Conservation (phyloP, 768 basidiomycete genomes). For the Boletus subcaerulescens region DNA sequence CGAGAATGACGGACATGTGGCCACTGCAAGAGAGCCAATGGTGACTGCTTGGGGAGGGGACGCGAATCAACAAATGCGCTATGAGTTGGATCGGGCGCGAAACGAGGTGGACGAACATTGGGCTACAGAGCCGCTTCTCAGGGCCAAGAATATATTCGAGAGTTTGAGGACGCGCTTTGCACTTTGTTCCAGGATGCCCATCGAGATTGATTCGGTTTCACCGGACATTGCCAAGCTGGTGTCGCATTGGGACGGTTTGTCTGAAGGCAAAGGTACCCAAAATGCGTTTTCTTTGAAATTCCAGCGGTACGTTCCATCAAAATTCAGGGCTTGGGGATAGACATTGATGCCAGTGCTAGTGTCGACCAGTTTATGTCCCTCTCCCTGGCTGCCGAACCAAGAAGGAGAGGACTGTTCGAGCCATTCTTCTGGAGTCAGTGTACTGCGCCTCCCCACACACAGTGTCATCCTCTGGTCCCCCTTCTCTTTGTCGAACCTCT, state of each 20-base stretch:
- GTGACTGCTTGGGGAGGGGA: constrained; percentile 72
- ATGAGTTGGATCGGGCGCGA: constrained; percentile 45
- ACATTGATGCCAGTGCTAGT: constrained; percentile 32
- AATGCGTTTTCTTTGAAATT: constrained; percentile 52
- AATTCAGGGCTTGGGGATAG: background rate
- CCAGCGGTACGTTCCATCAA: constrained; percentile 47
- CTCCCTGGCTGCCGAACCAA: constrained; percentile 72
- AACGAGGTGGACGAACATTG: constrained; percentile 46
- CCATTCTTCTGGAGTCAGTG: constrained; percentile 69
- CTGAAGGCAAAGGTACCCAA: constrained; percentile 35
- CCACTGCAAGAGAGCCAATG: constrained; percentile 38
- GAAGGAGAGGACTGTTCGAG: constrained; percentile 71
- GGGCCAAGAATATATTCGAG: constrained; percentile 50
- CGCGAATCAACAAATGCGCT: constrained; percentile 42
- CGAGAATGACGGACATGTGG: constrained; percentile 32
- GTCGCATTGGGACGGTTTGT: constrained; percentile 55
- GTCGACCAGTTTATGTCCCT: constrained; percentile 77
- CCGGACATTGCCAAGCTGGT: constrained; percentile 52
- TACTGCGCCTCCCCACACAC: constrained; percentile 33
- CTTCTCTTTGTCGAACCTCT: constrained; percentile 75
- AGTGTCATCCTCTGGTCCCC: constrained; percentile 53
- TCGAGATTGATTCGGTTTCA: constrained; percentile 38
- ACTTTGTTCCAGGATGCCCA: constrained; percentile 44
- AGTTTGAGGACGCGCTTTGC: constrained; percentile 47
- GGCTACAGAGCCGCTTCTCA: constrained; percentile 38